Base-by-base conservation (phyloP, 441 rosid species). In the Iberis amara region DNA sequence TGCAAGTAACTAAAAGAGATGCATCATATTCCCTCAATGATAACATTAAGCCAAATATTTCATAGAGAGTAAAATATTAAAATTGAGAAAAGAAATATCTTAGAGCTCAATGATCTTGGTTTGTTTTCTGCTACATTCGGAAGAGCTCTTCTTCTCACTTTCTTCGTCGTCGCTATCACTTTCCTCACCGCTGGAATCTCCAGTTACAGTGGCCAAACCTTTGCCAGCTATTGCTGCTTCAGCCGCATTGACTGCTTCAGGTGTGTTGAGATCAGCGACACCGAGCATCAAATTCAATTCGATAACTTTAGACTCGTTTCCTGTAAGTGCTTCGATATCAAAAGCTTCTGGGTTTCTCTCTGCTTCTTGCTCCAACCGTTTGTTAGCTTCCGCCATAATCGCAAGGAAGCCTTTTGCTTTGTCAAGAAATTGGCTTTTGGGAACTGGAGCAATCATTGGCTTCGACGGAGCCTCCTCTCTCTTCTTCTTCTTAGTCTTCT, bases 281-380 rank as follows among this genome's bases (percentile, higher is more conserved):
- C 89, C 86, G 2, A 79, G 67, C 89, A 76, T 79, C 76, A 85
- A 66, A 61, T 85, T 86, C 96, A 89, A 73, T 52, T 89, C 96
- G 45, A 89, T 79, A 24, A 84, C 76, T 61, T 18, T 18, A 21
- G 89, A 65, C 57, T 86, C 91, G 42, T 77, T 59, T 50, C 94
- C 94, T 0, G 65, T 65, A 11, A 86, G 79, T 8, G 47, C 75
- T 68, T 86, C 94, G 26, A 90, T 81, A 60, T 86, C 86, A 66
- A 57, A 73, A 31, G 68, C 76, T 45, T 63, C 63, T 1, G 76
- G 61, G 57, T 82, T 86, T 35, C 76, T 79, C 67, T 77, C 72
- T 35, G 85, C 78, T 57, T 80, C 83, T 42, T 74, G 63, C 64
- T 79, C 71, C 53, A 89, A 55, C 55, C 39, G 64, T 59, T 76